Evolutionary conservation across 1,139 yeast genomes (phyloP).

Genomic region (Yamadazyma triangularis): DNA sequence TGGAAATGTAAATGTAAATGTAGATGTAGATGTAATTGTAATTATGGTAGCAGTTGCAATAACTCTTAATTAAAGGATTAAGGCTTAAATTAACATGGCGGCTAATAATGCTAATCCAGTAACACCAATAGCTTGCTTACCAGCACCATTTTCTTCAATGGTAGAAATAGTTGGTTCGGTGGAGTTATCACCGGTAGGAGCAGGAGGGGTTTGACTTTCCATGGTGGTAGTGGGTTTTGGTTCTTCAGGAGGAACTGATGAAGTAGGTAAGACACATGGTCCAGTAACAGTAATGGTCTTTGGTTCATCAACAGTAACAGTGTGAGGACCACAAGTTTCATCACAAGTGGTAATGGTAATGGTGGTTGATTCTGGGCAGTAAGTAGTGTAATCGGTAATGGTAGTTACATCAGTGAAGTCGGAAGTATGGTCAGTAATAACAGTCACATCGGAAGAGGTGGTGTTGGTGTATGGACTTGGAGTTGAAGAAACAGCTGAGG

Average conservation of each 20-base stretch:
- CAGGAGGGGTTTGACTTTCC: background rate
- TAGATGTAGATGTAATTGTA: no score
- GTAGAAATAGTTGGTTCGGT: slow-evolving; percentile 5
- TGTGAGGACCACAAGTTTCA: slow-evolving; percentile 21
- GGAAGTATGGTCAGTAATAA: slow-evolving; percentile 38
- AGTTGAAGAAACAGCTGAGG: slow-evolving; percentile 4
- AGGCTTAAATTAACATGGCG: slow-evolving; percentile 10
- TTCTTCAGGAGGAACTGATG: background rate
- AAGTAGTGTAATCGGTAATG: slow-evolving; percentile 50
- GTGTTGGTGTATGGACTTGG: slow-evolving; percentile 7
- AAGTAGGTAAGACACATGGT: slow-evolving; percentile 55
- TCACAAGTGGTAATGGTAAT: slow-evolving; percentile 39
- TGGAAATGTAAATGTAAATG: no score
- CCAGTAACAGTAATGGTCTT: slow-evolving; percentile 54
- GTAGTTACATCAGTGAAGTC: no score
- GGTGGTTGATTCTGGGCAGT: slow-evolving; percentile 54
- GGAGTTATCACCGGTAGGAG: slow-evolving; percentile 2
- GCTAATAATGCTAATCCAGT: slow-evolving; percentile 11
- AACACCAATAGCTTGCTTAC: slow-evolving; percentile 7
- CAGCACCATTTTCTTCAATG: slow-evolving; percentile 8
- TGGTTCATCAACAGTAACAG: slow-evolving; percentile 46
- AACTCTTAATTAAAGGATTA: no score
- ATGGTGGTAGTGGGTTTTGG: background rate
- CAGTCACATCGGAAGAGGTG: slow-evolving; percentile 35
- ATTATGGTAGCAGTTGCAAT: no score